Percentiles rank a stretch among this genome's conserved stretches.
phyloP scores from a whole-genome alignment of 257 asterid genomes.

The Solanum pinnatisectum region DNA sequence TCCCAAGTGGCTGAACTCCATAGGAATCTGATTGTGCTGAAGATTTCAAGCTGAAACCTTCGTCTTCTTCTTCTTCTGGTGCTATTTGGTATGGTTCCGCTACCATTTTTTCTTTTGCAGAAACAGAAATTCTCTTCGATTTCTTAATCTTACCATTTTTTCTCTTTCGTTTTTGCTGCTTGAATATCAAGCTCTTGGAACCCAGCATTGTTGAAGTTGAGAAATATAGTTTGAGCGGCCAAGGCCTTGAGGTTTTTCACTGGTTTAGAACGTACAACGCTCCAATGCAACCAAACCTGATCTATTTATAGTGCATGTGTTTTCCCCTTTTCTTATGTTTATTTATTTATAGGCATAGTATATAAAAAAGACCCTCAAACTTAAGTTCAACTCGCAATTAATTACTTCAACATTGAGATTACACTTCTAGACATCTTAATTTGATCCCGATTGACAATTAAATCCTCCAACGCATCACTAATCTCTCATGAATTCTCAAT shows the following conservation, averaged over 20 bases:
- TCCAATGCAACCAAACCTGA: not conserved
- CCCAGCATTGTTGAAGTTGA: conserved; percentile 31
- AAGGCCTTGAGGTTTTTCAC: not conserved
- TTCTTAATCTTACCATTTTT: conserved; percentile 17
- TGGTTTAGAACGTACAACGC: not conserved
- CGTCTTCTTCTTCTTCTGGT: conserved; percentile 26
- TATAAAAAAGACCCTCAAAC: not conserved
- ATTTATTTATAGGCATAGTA: too few species aligned
- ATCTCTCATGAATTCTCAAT: too few species aligned
- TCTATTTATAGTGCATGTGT: not conserved
- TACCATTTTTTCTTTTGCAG: conserved; percentile 12
- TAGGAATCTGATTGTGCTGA: conserved; percentile 51
- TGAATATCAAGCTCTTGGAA: conserved; percentile 27
- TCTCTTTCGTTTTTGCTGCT: conserved; percentile 18
- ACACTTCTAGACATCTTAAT: not conserved
- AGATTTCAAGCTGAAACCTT: conserved; percentile 59
- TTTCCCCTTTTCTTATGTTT: not conserved
- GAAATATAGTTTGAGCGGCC: not conserved
- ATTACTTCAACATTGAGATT: not conserved
- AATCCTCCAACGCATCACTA: too few species aligned
- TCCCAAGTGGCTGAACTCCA: conserved; percentile 88
- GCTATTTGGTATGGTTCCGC: conserved; percentile 4
- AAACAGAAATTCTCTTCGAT: conserved; percentile 12
- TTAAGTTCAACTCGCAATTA: not conserved
- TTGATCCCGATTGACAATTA: not conserved